Conservation (phyloP, 2,329 filamentous ascomycete genomes). For the Aspergillus fijiensis region DNA sequence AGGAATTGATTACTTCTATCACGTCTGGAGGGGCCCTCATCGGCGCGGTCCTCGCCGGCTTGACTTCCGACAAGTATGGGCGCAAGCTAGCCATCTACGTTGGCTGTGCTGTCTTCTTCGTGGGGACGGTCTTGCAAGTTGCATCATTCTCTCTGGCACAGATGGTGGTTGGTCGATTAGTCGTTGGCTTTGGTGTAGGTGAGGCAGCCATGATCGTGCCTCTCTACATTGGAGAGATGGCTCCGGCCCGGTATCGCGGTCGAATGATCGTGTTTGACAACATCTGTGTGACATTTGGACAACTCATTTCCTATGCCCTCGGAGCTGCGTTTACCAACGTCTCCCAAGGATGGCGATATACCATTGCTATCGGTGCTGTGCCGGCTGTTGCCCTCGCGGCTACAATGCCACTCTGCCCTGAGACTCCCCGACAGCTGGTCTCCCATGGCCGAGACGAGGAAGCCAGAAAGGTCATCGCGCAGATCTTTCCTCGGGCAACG, state of each 20-base stretch:
- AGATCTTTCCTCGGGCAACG: constrained; percentile 30
- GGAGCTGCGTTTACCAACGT: constrained; percentile 44
- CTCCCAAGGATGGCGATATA: constrained; percentile 51
- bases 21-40: constrained; percentile 41
- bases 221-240: constrained; percentile 18
- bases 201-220: constrained; percentile 49
- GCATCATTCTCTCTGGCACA: constrained; percentile 39
- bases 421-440: constrained; percentile 52
- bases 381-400: constrained; percentile 48
- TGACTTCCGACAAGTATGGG: constrained; percentile 2
- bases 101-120: constrained; percentile 40
- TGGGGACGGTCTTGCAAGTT: constrained; percentile 40
- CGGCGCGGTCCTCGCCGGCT: constrained; percentile 40
- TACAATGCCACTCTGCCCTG: constrained; percentile 50
- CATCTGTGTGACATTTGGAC: constrained; percentile 3
- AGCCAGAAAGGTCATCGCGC: constrained; percentile 36
- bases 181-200: constrained; percentile 52
- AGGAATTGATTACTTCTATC: too few relatives aligned
- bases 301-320: constrained; percentile 18
- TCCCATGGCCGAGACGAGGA: constrained; percentile 41
- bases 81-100: constrained; percentile 2
- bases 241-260: not conserved
- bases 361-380: constrained; percentile 48
- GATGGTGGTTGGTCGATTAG: constrained; percentile 46
- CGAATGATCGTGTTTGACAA: constrained; percentile 4